Evolutionary conservation across 331 rosid species (phyloP), one percentile per base, ranked within the genome.

Genomic region (Quercus phellos): DNA sequence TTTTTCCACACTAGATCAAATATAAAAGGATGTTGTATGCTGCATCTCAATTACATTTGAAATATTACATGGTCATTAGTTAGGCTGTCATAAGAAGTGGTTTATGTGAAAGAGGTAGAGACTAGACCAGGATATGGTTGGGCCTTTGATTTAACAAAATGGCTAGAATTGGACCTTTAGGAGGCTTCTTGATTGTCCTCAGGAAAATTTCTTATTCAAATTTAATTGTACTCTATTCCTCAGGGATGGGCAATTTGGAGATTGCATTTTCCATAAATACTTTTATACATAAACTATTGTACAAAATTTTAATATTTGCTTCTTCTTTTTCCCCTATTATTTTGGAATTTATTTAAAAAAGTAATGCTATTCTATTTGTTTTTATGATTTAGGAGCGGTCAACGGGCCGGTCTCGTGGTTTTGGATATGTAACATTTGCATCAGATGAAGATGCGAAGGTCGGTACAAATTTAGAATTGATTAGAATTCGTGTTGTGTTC

Each of bases 381-480:
- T 66, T 51, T 60, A 22, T 54, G 63, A 70, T 78, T 77, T 80
- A 95, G 99, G 98, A 95, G 84, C 87, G 98, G n/a, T 85, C 98
- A 61, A 90, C 94, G 76, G 98, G 98, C 24, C 83, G 99, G 24
- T 95, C 99, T 84, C 99, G 98, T 19, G 98, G 99, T 24, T 95
- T 95, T 86, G 99, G 99, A 73, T 93, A 95, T 82, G 98, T 93
- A 21, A 95, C 99, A 50, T 95, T 95, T 90, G 86, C 84, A 12
- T 90, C 94, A 1, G 88, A 80, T 68, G 99, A 91, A 77, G 99
- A 95, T 86, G 99, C 99, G 7, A 87, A 93, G 96, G 99, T 93
- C 68, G 77, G 80, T 69, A n/a, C 53, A 2, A 18, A 10, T 38
- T 42, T 29, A 16, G 19, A 70, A 46, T 42, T 14, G 43, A 6